Base-by-base conservation (phyloP, 257 asterid species). In the Ophiorrhiza pumila region DNA sequence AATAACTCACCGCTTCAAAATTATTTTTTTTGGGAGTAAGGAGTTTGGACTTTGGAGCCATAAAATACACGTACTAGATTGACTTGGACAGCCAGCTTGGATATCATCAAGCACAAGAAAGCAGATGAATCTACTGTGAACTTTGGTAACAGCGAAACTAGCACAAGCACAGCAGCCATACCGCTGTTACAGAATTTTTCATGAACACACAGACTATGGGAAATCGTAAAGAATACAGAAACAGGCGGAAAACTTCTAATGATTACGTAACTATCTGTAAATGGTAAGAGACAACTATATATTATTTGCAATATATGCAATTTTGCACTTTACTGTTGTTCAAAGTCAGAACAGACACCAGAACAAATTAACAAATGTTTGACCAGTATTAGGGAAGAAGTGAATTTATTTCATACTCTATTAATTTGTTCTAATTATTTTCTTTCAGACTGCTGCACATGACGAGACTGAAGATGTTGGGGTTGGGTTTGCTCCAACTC, bases 211-310 rank as follows among this genome's bases (percentile, higher is more conserved):
- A 12, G 10, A 4, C 22, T 22, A n/a, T 20, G 27, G 49, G 69
- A 20, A 42, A 43, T n/a, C 71, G 80, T 68, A 72, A 76, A 75
- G 57, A 75, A 68, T 41, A 27, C 53, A 47, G 9, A 35, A 68
- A 58, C 50, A 65, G 72, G 29, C 23, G 73, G 57, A 55, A 49
- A 53, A 70, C n/a, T n/a, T n/a, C n/a, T n/a, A n/a, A n/a, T n/a
- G n/a, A n/a, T n/a, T n/a, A n/a, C n/a, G n/a, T n/a, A n/a, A n/a
- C n/a, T n/a, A 35, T 61, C 76, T 75, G 83, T 71, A 31, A 67
- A 78, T 68, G 70, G 70, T 80, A 60, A 31, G 68, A 64, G 71
- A 74, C 76, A 74, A 43, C 84, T 50, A 45, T 58, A 69, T 64
- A 4, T 46, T 78, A 2, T 71, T 60, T 63, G 57, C n/a, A 76